Evolutionary conservation across 2,329 filamentous ascomycete genomes (phyloP), one percentile per base, ranked within the genome.

Genomic region (Huntiella decipiens): DNA sequence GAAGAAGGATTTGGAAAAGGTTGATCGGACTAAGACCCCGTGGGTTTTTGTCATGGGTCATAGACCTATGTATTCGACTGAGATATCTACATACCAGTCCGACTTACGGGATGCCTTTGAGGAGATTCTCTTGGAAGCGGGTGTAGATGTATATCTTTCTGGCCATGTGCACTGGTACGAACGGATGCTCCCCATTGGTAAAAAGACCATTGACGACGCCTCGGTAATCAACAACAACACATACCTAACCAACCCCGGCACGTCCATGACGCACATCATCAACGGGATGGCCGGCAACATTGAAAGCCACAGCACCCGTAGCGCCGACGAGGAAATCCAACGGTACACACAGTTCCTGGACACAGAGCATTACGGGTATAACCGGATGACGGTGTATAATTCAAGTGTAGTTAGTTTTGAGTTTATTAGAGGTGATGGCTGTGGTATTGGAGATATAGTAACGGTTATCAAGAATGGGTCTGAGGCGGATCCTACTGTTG

Each of bases 251-350:
- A 68, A 68, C 51, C 57, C 64, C 1, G 67, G 67, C 39, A 59
- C 57, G 17, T 67, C 65, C 13, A 64, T 71, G 50, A 66, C 65
- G 1, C 66, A 70, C 48, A 57, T 71, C 32, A 58, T 66, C 55
- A 71, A 70, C 53, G 68, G 67, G n/a, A 66, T 66, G 60, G 68
- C 68, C 3, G 67, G 68, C 16, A 70, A 70, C 50, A 62, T 70
- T 38, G 67, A 70, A 52, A 65, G 61, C 48, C 67, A 71, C 56
- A 63, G 58, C 50, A 60, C 56, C 2, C 54, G 70, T 11, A 52
- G 53, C 43, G 49, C 49, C 3, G 58, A 56, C 19, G 50, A 65
- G 53, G 51, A 51, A 6, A 54, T 62, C n/a, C 57, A 62, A 48
- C 63, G 66, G 37, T 47, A 47, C 34, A 70, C 67, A 4, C 60